Base-by-base conservation (phyloP, 2,329 filamentous ascomycete species). In the Hypoxylon sp. region DNA sequence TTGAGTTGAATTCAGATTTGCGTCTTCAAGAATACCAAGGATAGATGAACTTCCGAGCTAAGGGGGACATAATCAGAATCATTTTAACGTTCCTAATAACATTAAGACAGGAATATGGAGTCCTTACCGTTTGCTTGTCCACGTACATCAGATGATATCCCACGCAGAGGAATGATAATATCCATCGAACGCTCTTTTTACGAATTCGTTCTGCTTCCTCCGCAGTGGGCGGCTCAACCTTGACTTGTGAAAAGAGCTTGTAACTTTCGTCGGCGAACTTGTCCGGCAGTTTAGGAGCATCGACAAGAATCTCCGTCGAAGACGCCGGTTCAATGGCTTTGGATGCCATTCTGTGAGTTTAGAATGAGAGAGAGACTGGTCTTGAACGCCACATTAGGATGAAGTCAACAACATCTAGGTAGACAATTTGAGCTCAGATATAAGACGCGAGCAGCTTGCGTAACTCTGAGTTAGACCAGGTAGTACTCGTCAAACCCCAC, bases 191-290 rank as follows among this genome's bases (percentile, higher is more conserved):
- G 24, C 56, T 61, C 52, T 65, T 68, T 24, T 65, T 68, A 5
- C 65, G 65, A 44, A 68, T 68, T 51, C 56, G 60, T 10, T 53
- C 56, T 8, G 74, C 75, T 67, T 79, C 74, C 61, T 80, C 77
- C 1, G 74, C 71, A 0, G 76, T 81, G 5, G 81, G 79, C 4
- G 80, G 79, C 5, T 78, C 69, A 14, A 81, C 80, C 19, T 80
- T 74, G 35, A 81, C 73, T 42, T 79, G 77, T 2, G 76, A 78
- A 48, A 82, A 81, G 6, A 82, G 76, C 62, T 80, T 82, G 68
- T 81, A 82, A 58, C 81, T 82, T 67, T 82, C 81, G 53, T 82
- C 80, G 1, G 80, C 81, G 56, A 78, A 81, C 19, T 75, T 78
- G 44, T 79, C 78, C 0, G 79, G 75, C 1, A 82, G 71, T 57